Base-by-base conservation (phyloP, 225 moss, liverwort and hornwort genomes). In the Neckera pumila region DNA sequence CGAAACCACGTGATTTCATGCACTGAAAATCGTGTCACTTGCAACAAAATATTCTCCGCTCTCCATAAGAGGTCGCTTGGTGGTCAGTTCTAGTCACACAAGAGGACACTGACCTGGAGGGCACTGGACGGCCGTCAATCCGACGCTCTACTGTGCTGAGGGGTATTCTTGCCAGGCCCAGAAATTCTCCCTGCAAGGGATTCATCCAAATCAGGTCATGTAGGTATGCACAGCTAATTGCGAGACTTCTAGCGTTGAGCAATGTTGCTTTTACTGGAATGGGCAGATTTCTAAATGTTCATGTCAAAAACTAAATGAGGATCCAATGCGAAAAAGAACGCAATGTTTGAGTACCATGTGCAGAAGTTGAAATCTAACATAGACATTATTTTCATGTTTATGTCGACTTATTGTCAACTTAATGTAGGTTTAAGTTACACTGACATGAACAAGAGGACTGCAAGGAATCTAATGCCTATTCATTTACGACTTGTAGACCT, bases 61-160 rank as follows among this genome's bases (percentile, higher is more conserved):
- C 18, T 19, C 18, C 16, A 12, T 7, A 6, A 17, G 36, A 59
- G 34, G 2, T 23, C 17, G 28, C 1, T 4, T 6, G 38, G 4
- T 3, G 5, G 57, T 27, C 11, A 42, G 30, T 23, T 34, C 0
- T 0, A 36, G 74, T 1, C 47, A 61, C 47, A n/a, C 2, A 26
- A 49, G 7, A 61, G 14, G 7, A 62, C 12, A 30, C n/a, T 61
- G 10, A 85, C 85, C 85, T 86, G 3, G 98, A 94, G 28, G 95
- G 93, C 73, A 98, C 97, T 57, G 93, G 95, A 73, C 97, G 93
- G 23, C 97, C 96, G 87, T 98, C 98, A 62, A 95, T 91, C 31
- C 98, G 96, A 79, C 96, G 91, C 81, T 94, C 95, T 43, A 98
- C 92, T 33, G 90, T 90, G 62, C 88, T 90, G 4, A 98, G 95